These are phyloP conservation scores for Stentor coeruleus DNA, from an alignment of 73 alveolate species.

Conservation along the genomic window DNA sequence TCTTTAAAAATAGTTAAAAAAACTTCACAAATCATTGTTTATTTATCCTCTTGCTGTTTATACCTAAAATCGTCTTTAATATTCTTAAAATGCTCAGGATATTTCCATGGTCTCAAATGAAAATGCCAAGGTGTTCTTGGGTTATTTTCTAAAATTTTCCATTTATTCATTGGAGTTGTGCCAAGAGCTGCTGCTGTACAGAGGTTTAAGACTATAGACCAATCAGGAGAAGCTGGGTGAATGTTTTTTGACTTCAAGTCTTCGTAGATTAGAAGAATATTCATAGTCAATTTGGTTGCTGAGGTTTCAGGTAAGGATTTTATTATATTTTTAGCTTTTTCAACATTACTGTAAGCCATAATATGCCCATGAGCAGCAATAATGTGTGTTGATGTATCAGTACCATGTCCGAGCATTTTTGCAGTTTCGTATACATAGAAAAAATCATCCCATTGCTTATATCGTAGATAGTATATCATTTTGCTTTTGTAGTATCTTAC, in stretches of 20 bases:
- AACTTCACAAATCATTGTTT: background rate
- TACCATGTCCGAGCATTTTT: background rate
- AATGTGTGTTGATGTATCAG: background rate
- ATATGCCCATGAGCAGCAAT: constrained; percentile 25
- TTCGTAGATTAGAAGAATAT: background rate
- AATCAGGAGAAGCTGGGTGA: constrained; percentile 11
- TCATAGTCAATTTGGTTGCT: background rate
- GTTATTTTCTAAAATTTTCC: background rate
- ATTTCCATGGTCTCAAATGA: background rate
- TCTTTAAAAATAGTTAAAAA: no score
- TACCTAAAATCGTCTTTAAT: background rate
- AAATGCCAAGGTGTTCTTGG: constrained; percentile 17
- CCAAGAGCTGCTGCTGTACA: background rate
- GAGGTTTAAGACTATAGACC: background rate
- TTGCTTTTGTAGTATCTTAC: background rate
- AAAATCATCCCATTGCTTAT: background rate
- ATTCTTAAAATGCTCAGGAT: background rate
- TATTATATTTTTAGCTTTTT: background rate
- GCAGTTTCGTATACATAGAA: constrained; percentile 4
- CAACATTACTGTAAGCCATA: background rate
- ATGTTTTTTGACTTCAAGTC: background rate
- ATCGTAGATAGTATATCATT: no score
- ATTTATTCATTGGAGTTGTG: background rate
- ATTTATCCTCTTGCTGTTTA: background rate
- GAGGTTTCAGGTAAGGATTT: background rate